Base-by-base conservation (phyloP, 148 eudicot genomes). In the Linanthus parryae region DNA sequence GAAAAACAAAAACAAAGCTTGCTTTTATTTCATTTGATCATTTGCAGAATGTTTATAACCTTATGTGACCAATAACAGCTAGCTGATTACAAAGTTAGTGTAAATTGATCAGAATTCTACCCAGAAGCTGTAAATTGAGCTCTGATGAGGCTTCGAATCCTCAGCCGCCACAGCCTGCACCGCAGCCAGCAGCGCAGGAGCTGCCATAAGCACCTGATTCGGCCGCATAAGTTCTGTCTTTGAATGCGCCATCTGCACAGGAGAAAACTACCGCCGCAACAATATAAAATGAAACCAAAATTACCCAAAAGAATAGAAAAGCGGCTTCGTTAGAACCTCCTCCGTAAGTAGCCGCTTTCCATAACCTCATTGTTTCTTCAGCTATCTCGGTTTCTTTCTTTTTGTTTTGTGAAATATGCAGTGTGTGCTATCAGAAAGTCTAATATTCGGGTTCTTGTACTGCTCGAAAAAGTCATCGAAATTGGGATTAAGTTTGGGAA, bases 131-230 rank as follows among this genome's bases (percentile, higher is more conserved):
- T 1, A 16, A 16, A 18, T n/a, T 14, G 23, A 8, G 19, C 3
- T 3, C 5, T 2, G 20, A 4, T n/a, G n/a, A n/a, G n/a, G n/a
- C n/a, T n/a, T n/a, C n/a, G n/a, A n/a, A n/a, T n/a, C n/a, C n/a
- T 53, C 57, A 53, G 22, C 44, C 57, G 16, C 63, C 63, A 36
- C 63, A 59, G 39, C 24, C 63, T 12, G 55, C 54, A 8, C 63
- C 63, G 7, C 62, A 58, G 5, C 18, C 62, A 4, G 62, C 62
- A 2, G 20, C 45, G 4, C 62, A 58, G 1, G 36, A 44, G 7
- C 63, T 8, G 3, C 54, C 63, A 25, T 58, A 17, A 9, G 37
- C 53, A 25, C 33, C 17, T 7, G 54, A 37, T 16, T 48, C 53
- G 34, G 45, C 35, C 36, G 63, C 46, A 2, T 34, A 38, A 10